phyloP scores from a whole-genome alignment of 768 basidiomycete species.

The Suillus lakei region DNA sequence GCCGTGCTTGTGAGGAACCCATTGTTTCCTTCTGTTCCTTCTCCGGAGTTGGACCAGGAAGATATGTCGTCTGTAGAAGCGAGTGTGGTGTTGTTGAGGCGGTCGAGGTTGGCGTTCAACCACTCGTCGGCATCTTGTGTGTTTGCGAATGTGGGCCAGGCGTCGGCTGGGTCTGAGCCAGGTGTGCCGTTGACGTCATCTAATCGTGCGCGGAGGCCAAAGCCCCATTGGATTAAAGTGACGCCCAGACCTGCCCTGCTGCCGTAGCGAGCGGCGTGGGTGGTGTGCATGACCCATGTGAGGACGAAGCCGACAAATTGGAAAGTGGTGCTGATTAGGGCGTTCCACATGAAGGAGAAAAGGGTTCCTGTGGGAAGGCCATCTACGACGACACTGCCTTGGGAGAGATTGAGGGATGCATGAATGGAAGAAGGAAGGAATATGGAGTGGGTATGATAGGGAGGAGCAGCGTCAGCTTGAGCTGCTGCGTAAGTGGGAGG shows the following conservation, averaged over 20 bases:
- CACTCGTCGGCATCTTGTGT: constrained; percentile 52
- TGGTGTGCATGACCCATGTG: constrained; percentile 92
- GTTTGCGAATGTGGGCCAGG: constrained; percentile 48
- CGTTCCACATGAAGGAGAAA: constrained; percentile 91
- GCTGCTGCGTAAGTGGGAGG: constrained; percentile 94
- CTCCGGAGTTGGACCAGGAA: constrained; percentile 43
- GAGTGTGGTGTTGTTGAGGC: constrained; percentile 28
- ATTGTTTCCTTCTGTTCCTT: constrained; percentile 12
- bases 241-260: constrained; percentile 95
- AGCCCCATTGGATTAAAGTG: constrained; percentile 95
- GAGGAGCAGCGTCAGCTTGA: constrained; percentile 93
- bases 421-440: constrained; percentile 76
- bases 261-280: constrained; percentile 91
- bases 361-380: constrained; percentile 81
- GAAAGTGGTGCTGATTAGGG: constrained; percentile 94
- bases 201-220: constrained; percentile 66
- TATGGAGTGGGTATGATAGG: constrained; percentile 98
- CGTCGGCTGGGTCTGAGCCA: constrained; percentile 33
- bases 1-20: constrained; percentile 55
- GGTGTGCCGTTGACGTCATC: constrained; percentile 45
- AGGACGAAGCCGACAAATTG: constrained; percentile 94
- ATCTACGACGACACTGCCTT: constrained; percentile 88
- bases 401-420: constrained; percentile 37
- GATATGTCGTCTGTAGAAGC: constrained; percentile 21
- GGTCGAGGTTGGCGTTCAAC: constrained; percentile 33